These are phyloP conservation scores for Aspergillus proliferans DNA, from an alignment of 2,329 filamentous ascomycete genomes.

Conservation along the genomic window DNA sequence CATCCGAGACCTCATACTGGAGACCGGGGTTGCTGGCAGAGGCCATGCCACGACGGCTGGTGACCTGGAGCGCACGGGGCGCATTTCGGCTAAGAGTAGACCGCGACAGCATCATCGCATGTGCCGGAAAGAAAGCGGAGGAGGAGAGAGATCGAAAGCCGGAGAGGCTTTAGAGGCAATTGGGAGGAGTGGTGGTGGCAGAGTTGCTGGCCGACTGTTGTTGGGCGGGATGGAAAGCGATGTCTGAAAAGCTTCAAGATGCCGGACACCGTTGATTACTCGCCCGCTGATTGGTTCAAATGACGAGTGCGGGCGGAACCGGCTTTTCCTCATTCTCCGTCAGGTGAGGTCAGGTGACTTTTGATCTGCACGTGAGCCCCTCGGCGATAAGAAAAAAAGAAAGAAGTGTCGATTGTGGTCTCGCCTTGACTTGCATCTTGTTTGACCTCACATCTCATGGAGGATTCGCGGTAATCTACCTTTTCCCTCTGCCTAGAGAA, in stretches of 20 bases:
- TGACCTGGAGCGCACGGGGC: slow-evolving; percentile 54
- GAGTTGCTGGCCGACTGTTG: slow-evolving; percentile 24
- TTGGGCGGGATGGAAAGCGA: slow-evolving; percentile 21
- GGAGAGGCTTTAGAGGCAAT: slow-evolving; percentile 35
- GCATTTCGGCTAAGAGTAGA: slow-evolving; percentile 59
- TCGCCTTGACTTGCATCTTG: background rate
- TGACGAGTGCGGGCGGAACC: slow-evolving; percentile 36
- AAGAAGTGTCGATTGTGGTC: background rate
- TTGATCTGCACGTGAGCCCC: slow-evolving; percentile 12
- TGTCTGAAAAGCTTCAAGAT: slow-evolving; percentile 40
- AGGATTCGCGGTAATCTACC: slow-evolving; percentile 56
- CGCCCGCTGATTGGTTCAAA: slow-evolving; percentile 32
- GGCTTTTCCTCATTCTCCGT: slow-evolving; percentile 20
- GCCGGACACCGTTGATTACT: slow-evolving; percentile 33
- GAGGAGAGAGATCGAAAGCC: slow-evolving; percentile 23
- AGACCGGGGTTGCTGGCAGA: slow-evolving; percentile 65
- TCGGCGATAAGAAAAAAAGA: slow-evolving; percentile 8
- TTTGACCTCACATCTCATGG: slow-evolving; percentile 19
- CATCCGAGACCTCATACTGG: slow-evolving; percentile 80
- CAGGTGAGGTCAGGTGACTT: slow-evolving; percentile 20
- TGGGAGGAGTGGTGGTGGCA: slow-evolving; percentile 22
- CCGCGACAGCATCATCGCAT: slow-evolving; percentile 62
- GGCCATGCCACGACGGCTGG: slow-evolving; percentile 57
- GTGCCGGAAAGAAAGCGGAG: slow-evolving; percentile 46
- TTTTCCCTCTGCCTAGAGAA: slow-evolving; percentile 62